phyloP scores from a whole-genome alignment of 768 basidiomycete species.

The Dioszegia aurantiaca region DNA sequence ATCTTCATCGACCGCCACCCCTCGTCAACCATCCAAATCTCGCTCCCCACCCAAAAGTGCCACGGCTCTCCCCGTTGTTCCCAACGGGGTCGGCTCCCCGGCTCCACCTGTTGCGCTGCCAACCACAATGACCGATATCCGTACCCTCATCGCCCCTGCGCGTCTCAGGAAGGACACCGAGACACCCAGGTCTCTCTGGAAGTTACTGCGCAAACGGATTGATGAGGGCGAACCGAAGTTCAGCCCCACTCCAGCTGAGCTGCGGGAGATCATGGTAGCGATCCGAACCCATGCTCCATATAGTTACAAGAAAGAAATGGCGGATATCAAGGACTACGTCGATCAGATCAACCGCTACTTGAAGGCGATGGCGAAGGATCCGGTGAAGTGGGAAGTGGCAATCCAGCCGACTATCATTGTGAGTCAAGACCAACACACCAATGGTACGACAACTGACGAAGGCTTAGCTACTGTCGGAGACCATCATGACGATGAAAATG shows the following conservation, averaged over 20 bases:
- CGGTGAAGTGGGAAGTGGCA: conserved; percentile 28
- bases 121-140: conserved; percentile 21
- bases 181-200: conserved; percentile 34
- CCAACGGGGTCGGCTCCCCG: neutral
- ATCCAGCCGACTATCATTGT: conserved; percentile 35
- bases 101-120: neutral
- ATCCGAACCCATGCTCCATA: conserved; percentile 24
- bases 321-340: conserved; percentile 29
- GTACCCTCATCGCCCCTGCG: conserved; percentile 17
- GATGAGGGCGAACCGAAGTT: conserved; percentile 20
- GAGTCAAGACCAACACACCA: neutral
- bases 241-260: conserved; percentile 27
- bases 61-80: neutral
- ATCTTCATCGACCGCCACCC: neutral
- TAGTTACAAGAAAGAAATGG: conserved; percentile 31
- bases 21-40: neutral
- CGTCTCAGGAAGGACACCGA: conserved; percentile 9
- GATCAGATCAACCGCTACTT: conserved; percentile 27
- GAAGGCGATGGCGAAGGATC: conserved; percentile 20
- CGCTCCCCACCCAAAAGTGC: neutral
- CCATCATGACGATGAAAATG: conserved; percentile 32
- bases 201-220: conserved; percentile 19
- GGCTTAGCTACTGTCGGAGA: conserved; percentile 31
- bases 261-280: conserved; percentile 28
- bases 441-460: conserved; percentile 1